These are phyloP conservation scores for Trichoderma breve DNA, from an alignment of 2,329 filamentous ascomycete species.

Conservation along the genomic window DNA sequence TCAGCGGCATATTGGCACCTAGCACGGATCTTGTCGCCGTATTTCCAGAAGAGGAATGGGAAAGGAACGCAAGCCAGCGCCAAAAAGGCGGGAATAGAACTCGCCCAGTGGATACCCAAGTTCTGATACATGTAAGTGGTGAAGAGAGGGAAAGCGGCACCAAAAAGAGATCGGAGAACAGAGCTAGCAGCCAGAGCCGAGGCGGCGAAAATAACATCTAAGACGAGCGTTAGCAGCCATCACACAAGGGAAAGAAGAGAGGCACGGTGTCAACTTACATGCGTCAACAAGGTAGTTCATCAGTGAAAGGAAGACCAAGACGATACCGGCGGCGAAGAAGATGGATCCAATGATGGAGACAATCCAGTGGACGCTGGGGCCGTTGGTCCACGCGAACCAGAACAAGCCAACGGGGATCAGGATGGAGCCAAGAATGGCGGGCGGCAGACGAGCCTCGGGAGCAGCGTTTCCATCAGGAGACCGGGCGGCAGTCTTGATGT, in stretches of 20 bases:
- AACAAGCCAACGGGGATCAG: conserved; percentile 60
- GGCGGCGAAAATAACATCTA: conserved; percentile 70
- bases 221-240: conserved; percentile 21
- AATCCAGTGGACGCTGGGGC: conserved; percentile 54
- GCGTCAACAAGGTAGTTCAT: conserved; percentile 68
- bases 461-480: conserved; percentile 55
- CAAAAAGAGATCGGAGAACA: conserved; percentile 69
- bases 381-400: conserved; percentile 66
- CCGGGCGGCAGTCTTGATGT: conserved; percentile 43
- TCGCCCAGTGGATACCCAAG: conserved; percentile 74
- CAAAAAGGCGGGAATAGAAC: conserved; percentile 70
- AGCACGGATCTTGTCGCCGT: conserved; percentile 60
- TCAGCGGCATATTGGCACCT: conserved; percentile 69
- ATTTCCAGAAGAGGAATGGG: conserved; percentile 74
- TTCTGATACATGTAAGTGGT: conserved; percentile 57
- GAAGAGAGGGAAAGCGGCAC: conserved; percentile 71
- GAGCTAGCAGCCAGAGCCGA: conserved; percentile 71
- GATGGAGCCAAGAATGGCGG: conserved; percentile 58
- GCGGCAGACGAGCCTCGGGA: conserved; percentile 62
- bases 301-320: conserved; percentile 64
- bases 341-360: conserved; percentile 46
- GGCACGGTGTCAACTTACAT: conserved; percentile 34
- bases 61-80: conserved; percentile 69
- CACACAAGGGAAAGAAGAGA: background rate
- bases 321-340: conserved; percentile 55